These are phyloP conservation scores for Ceratocystis alfenasii DNA, from an alignment of 2,329 filamentous ascomycete genomes.

Conservation along the genomic window DNA sequence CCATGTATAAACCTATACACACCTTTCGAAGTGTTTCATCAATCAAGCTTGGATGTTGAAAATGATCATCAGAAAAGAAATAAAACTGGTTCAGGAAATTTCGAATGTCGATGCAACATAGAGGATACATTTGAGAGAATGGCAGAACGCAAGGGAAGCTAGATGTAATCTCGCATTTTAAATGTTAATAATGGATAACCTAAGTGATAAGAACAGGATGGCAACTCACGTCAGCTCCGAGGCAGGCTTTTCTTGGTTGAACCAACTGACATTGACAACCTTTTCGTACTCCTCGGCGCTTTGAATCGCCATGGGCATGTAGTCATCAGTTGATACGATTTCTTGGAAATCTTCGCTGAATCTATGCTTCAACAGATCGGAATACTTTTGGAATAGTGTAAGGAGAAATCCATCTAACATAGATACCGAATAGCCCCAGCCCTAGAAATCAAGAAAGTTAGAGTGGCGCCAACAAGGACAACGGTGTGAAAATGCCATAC, in stretches of 20 bases:
- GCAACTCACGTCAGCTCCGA: conserved; percentile 59
- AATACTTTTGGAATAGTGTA: conserved; percentile 87
- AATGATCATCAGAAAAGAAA: conserved; percentile 93
- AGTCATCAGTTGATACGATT: conserved; percentile 84
- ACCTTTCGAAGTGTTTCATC: conserved; percentile 79
- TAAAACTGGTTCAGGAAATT: conserved; percentile 98
- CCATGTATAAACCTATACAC: neutral
- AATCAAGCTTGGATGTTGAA: conserved; percentile 78
- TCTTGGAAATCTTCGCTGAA: conserved; percentile 97
- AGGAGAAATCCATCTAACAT: conserved; percentile 74
- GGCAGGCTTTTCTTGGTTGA: conserved; percentile 65
- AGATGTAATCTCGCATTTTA: conserved; percentile 8
- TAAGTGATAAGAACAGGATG: neutral
- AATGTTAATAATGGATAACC: conserved; percentile 24
- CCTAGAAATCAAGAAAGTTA: conserved; percentile 35
- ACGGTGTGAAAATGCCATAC: conserved; percentile 34
- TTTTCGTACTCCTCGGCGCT: conserved; percentile 86
- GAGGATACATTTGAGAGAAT: conserved; percentile 97
- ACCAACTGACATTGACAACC: conserved; percentile 93
- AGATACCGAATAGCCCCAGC: conserved; percentile 78
- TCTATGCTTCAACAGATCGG: conserved; percentile 73
- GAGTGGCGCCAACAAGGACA: neutral
- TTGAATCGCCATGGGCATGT: conserved; percentile 98
- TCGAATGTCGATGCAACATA: conserved; percentile 95
- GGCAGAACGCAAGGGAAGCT: conserved; percentile 92